phyloP scores from a whole-genome alignment of 2,329 filamentous ascomycete genomes.

The Lasiodiplodia hormozganensis region DNA sequence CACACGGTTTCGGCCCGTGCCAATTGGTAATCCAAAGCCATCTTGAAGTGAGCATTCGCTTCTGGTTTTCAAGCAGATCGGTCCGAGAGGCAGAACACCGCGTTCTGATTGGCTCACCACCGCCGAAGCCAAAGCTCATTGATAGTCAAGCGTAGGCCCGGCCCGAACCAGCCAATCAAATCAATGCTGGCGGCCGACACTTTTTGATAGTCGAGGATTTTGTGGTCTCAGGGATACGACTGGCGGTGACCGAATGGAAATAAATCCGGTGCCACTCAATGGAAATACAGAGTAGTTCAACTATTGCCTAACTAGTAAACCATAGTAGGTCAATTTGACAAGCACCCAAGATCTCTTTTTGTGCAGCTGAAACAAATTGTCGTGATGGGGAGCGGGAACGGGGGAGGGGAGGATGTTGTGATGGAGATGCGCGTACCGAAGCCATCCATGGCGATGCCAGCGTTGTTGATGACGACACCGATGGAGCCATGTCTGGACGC shows the following conservation, averaged over 20 bases:
- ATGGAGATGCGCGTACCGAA: too few species aligned
- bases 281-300: background rate
- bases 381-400: too few species aligned
- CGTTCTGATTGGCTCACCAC: background rate
- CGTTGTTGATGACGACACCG: too few species aligned
- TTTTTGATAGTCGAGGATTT: background rate
- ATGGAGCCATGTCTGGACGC: too few species aligned
- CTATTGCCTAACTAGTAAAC: too few species aligned
- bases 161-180: conserved; percentile 2
- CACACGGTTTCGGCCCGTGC: background rate
- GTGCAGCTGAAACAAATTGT: too few species aligned
- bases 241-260: background rate
- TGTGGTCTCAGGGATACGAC: background rate
- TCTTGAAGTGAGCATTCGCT: background rate
- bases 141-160: background rate
- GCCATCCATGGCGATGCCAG: too few species aligned
- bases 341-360: too few species aligned
- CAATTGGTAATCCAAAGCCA: background rate
- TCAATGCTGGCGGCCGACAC: background rate
- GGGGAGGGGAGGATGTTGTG: too few species aligned
- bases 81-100: background rate
- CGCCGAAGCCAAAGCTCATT: background rate
- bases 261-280: background rate
- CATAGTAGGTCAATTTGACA: too few species aligned
- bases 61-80: background rate